Evolutionary conservation across 805 yeast genomes (phyloP).

Genomic region (Cyberlindnera suaveolens): DNA sequence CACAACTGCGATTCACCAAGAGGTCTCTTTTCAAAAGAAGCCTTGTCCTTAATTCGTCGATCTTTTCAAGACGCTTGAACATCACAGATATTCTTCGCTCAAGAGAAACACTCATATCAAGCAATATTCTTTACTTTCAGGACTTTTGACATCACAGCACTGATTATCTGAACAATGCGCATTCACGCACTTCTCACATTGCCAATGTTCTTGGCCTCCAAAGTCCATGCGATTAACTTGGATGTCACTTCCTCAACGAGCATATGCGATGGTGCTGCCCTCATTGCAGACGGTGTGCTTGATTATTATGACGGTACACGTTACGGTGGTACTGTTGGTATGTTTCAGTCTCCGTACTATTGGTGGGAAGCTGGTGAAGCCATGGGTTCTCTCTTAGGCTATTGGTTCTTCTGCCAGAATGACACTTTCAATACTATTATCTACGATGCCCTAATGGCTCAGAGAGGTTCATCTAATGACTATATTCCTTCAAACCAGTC

Average conservation of each 20-base stretch:
- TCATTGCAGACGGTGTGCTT: conserved; percentile 55
- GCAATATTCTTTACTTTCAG: no score
- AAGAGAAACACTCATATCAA: no score
- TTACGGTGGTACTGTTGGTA: conserved; percentile 65
- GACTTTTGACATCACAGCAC: no score
- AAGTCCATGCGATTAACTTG: conserved; percentile 27
- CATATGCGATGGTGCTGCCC: conserved; percentile 49
- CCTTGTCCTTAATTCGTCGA: no score
- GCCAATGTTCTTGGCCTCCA: conserved; percentile 2
- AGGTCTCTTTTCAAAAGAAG: no score
- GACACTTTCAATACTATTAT: conserved; percentile 55
- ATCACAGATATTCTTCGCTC: no score
- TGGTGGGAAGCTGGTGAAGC: conserved; percentile 97
- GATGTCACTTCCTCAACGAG: conserved; percentile 38
- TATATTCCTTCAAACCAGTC: conserved; percentile 60
- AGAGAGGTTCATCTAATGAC: conserved; percentile 42
- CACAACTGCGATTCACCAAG: no score
- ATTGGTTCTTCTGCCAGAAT: conserved; percentile 66
- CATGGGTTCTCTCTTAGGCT: conserved; percentile 60
- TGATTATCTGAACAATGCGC: neutral
- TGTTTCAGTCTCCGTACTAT: conserved; percentile 69
- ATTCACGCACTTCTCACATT: conserved; percentile 2
- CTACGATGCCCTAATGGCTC: conserved; percentile 47
- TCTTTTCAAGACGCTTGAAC: no score
- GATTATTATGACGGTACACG: conserved; percentile 63